These are phyloP conservation scores for Arabidopsis lyrata DNA, from an alignment of 441 rosid genomes.

Conservation along the genomic window DNA sequence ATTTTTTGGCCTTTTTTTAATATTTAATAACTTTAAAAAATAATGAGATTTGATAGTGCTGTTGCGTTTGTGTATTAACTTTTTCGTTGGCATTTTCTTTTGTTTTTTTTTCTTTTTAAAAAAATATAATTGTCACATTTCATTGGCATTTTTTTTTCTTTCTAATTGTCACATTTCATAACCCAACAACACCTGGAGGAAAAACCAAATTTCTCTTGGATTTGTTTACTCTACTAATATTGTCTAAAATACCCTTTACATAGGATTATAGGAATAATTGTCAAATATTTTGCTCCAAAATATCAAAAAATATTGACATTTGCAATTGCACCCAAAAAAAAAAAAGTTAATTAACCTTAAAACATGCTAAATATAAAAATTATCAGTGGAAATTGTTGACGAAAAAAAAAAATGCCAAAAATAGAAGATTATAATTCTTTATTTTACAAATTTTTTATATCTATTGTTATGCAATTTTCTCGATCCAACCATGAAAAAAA, in stretches of 20 bases:
- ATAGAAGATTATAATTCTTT: too few species aligned
- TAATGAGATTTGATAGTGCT: constrained; percentile 37
- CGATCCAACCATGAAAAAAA: too few species aligned
- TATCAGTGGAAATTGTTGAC: too few species aligned
- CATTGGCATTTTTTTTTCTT: constrained; percentile 32
- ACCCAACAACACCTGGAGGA: constrained; percentile 23
- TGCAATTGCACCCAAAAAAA: too few species aligned
- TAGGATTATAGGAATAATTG: neutral
- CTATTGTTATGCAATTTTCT: too few species aligned
- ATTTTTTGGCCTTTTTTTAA: neutral
- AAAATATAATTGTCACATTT: neutral
- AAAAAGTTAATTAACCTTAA: neutral
- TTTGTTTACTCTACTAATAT: neutral
- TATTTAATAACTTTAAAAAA: neutral
- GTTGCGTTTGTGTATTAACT: constrained; percentile 40
- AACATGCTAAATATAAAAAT: too few species aligned
- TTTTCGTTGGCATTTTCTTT: constrained; percentile 39
- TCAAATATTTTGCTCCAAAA: neutral
- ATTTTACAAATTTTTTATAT: too few species aligned
- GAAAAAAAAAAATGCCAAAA: too few species aligned
- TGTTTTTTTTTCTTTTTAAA: neutral
- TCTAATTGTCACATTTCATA: constrained; percentile 11
- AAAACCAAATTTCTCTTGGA: neutral
- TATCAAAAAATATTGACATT: too few species aligned
- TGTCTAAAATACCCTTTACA: constrained; percentile 27